Evolutionary conservation across 2,329 filamentous ascomycete genomes (phyloP), one percentile per base, ranked within the genome.

Genomic region (Colletotrichum abscissum): DNA sequence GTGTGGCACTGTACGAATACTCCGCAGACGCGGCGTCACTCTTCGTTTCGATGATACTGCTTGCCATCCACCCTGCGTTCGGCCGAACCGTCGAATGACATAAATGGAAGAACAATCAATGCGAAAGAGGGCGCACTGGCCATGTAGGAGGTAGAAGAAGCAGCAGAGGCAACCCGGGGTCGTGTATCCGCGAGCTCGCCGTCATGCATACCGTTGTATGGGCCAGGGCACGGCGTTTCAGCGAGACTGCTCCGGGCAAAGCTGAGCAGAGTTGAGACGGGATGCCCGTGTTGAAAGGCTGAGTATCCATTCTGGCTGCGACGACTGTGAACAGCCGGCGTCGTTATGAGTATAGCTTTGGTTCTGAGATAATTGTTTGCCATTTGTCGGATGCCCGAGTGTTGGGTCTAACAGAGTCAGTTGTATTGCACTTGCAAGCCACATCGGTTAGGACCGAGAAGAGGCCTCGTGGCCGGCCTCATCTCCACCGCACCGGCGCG

Each of bases 161-260:
- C 57, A 56, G 26, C 22, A 49, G 57, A 42, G 16, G 38, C 16
- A 19, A 26, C 30, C 38, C 22, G 54, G 69, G 49, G 46, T 16
- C 28, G 35, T 66, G 58, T 22, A 52, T 58, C 57, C 46, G 46
- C 55, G 46, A 56, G 60, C 35, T 70, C 26, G 70, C 59, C 55
- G 64, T 73, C 56, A 73, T 71, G 67, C 71, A 64, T 62, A 62
- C 62, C 62, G 69, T 65, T 60, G 67, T 71, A 58, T 57, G 46
- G 46, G 30, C 22, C 24, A 62, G 60, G 71, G 49, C 24, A 65
- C 33, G 11, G 49, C 42, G 71, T 71, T 73, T 73, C 71, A 73
- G 60, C 60, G 67, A 73, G 56, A 62, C 67, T 28, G n/a, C 55
- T 56, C 54, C 65, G 66, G 65, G 54, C 33, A 59, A 57, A 69